These are phyloP conservation scores for Fusarium brevicatenulatum DNA, from an alignment of 2,329 filamentous ascomycete genomes.

Conservation along the genomic window DNA sequence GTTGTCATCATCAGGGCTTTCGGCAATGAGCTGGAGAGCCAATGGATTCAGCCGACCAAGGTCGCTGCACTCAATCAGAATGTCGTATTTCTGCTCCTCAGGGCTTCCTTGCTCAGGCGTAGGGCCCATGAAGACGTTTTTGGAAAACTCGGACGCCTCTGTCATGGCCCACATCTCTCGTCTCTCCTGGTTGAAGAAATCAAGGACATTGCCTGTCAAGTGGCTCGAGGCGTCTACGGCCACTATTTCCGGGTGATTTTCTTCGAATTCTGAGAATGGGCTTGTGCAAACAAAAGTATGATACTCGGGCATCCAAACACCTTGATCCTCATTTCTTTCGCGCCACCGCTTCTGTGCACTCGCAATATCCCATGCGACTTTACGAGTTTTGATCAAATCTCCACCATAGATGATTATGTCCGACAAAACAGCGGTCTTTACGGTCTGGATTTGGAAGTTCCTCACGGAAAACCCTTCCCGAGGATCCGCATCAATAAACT, in stretches of 20 bases:
- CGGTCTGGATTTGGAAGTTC: conserved; percentile 96
- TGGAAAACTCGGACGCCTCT: conserved; percentile 84
- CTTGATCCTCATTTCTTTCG: conserved; percentile 67
- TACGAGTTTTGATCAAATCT: conserved; percentile 67
- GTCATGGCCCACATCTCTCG: conserved; percentile 96
- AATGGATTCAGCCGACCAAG: conserved; percentile 78
- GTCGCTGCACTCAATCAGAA: conserved; percentile 91
- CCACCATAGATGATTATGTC: conserved; percentile 95
- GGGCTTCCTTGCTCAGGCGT: conserved; percentile 76
- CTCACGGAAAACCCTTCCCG: conserved; percentile 92
- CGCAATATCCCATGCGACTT: conserved; percentile 75
- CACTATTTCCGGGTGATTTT: conserved; percentile 74
- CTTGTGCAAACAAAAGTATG: conserved; percentile 83
- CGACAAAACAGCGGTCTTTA: conserved; percentile 86
- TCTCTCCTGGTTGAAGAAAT: conserved; percentile 90
- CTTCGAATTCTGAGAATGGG: conserved; percentile 77
- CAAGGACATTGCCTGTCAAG: conserved; percentile 80
- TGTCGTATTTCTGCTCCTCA: conserved; percentile 75
- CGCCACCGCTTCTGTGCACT: conserved; percentile 81
- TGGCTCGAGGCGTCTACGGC: conserved; percentile 77
- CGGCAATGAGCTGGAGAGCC: conserved; percentile 71
- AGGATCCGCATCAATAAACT: conserved; percentile 87
- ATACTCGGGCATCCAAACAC: conserved; percentile 70
- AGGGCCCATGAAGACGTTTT: conserved; percentile 90
- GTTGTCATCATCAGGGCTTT: conserved; percentile 59